Evolutionary conservation across 306 rosid species (phyloP), one percentile per base, ranked within the genome.

Genomic region (Cucurbita pepo): DNA sequence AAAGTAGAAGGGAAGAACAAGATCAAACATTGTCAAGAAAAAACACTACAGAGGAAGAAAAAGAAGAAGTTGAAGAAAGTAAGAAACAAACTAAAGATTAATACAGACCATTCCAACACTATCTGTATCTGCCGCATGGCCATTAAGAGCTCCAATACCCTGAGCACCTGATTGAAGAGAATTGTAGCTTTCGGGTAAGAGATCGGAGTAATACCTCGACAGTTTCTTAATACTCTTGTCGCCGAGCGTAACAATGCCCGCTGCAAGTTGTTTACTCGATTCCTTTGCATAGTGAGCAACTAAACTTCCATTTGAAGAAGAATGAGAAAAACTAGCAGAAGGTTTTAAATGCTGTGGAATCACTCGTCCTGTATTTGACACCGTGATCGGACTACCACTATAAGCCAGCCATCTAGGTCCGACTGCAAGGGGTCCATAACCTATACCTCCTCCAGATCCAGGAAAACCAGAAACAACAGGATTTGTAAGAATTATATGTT

Each of bases 351-450:
- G 91, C 67, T 95, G 93, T 4, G 91, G 95, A 43, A 74, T 86
- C 25, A 95, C 96, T 71, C 86, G 88, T 59, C 90, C 96, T 0
- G 87, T 71, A 84, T 79, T 78, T 40, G 87, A 80, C 34, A 75
- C 76, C 12, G 71, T 77, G 74, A 88, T 83, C 3, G 90, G 91
- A 62, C 88, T 81, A 79, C 97, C 97, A 83, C 97, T 95, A 66
- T 95, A 95, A 75, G 99, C 99, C 63, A 95, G 70, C 99, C 97
- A 95, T 83, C 99, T 87, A 36, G 96, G 83, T 53, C 99, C 99
- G 65, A 91, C 85, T 0, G 99, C 99, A 79, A 95, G 96, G 64
- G 99, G 96, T 76, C 99, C 99, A 66, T 84, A 89, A 66, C 97
- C 91, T 52, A 86, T 79, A 73, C 91, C 89, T 66, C 96, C 95